Conservation (phyloP, 768 basidiomycete genomes). For the Amanita pallidorosea region DNA sequence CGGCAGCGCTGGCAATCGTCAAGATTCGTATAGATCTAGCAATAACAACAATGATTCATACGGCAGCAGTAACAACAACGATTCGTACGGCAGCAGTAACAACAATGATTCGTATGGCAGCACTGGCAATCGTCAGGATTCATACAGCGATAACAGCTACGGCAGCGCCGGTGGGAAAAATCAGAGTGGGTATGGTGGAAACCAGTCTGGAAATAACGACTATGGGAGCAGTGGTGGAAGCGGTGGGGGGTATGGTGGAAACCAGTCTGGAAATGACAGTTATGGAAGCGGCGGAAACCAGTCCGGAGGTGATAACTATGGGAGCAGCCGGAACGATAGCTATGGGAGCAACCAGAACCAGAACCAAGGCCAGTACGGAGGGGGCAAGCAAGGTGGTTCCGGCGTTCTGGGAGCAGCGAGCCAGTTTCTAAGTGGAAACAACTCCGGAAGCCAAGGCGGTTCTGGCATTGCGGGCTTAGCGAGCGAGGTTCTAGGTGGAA, state of each 20-base stretch:
- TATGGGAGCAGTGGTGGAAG: constrained; percentile 1
- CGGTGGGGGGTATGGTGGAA: too few species aligned
- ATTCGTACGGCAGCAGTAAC: neutral
- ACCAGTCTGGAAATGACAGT: neutral
- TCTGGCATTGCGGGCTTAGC: neutral
- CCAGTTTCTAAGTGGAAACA: neutral
- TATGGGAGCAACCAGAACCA: neutral
- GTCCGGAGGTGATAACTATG: neutral
- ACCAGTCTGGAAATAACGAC: neutral
- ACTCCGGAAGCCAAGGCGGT: neutral
- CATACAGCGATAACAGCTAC: neutral
- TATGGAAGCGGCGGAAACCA: neutral
- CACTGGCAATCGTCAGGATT: neutral
- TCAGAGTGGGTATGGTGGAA: too few species aligned
- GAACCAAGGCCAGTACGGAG: neutral
- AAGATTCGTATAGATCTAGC: too few species aligned
- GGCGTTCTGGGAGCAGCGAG: neutral
- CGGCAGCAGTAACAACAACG: neutral
- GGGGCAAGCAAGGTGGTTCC: neutral
- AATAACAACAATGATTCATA: too few species aligned
- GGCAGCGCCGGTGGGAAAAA: neutral
- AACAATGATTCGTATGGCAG: neutral
- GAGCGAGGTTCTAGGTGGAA: neutral
- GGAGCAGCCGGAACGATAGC: neutral
- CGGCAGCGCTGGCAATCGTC: neutral